Evolutionary conservation across 2,329 filamentous ascomycete genomes (phyloP).

Genomic region (Blumeria graminis): DNA sequence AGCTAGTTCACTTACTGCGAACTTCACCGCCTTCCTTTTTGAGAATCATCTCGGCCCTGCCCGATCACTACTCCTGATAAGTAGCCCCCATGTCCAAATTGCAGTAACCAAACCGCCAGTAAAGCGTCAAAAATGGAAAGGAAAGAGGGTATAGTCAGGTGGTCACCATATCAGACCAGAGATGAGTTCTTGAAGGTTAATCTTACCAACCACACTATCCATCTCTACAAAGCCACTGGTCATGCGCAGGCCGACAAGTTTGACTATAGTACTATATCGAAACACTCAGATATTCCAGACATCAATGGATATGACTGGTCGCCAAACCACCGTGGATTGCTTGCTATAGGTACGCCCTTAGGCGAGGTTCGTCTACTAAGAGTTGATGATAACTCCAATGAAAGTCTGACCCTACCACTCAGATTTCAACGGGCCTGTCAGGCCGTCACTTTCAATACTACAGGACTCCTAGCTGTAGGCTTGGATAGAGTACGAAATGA

Average conservation of each 20-base stretch:
- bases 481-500: constrained; percentile 64
- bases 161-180: constrained; percentile 33
- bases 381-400: constrained; percentile 45
- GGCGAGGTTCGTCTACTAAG: constrained; percentile 54
- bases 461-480: constrained; percentile 50
- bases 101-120: no score
- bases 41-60: no score
- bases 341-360: constrained; percentile 51
- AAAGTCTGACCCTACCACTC: constrained; percentile 39
- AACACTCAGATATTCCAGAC: constrained; percentile 37
- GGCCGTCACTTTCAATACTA: constrained; percentile 54
- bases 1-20: no score
- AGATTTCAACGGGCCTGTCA: constrained; percentile 60
- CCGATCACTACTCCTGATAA: no score
- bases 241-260: constrained; percentile 31
- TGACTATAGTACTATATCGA: constrained; percentile 30
- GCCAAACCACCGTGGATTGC: constrained; percentile 33
- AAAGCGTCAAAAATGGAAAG: constrained; percentile 10
- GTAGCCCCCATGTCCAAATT: no score
- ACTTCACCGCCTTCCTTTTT: no score
- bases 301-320: constrained; percentile 46
- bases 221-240: constrained; percentile 37
- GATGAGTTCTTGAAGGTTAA: constrained; percentile 43
- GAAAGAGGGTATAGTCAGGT: constrained; percentile 32
- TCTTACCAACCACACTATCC: constrained; percentile 34